Percentiles rank a stretch among this genome's conserved stretches.
These are phyloP conservation scores for Colletotrichum gigasporum DNA, from an alignment of 2,329 filamentous ascomycete species.

Conservation along the genomic window DNA sequence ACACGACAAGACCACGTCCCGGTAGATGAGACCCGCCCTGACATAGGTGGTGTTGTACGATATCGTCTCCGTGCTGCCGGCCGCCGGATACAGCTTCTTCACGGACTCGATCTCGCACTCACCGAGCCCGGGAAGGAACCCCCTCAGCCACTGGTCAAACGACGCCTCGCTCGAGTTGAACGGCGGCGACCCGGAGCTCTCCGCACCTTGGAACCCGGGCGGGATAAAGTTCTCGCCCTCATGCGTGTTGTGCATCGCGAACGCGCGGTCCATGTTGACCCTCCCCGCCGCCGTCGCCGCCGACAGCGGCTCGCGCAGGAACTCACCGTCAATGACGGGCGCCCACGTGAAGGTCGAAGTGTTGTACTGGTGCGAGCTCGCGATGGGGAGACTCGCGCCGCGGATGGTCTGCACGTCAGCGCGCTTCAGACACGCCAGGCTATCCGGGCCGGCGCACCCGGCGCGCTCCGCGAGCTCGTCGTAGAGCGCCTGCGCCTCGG, in stretches of 20 bases:
- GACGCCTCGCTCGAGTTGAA: conserved; percentile 60
- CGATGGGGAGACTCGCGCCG: conserved; percentile 59
- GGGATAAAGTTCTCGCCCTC: conserved; percentile 72
- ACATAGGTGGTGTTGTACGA: conserved; percentile 60
- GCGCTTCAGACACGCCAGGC: conserved; percentile 63
- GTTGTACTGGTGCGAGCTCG: conserved; percentile 59
- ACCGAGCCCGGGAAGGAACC: conserved; percentile 61
- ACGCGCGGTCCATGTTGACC: conserved; percentile 56
- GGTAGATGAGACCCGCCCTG: conserved; percentile 65
- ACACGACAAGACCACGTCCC: conserved; percentile 68
- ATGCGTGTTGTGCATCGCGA: conserved; percentile 69
- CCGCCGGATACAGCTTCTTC: conserved; percentile 56
- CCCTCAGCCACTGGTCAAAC: conserved; percentile 62
- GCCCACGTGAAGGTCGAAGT: conserved; percentile 68
- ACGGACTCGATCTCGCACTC: conserved; percentile 48
- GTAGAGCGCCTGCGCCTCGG: conserved; percentile 62
- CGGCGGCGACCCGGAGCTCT: conserved; percentile 43
- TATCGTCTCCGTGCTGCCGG: conserved; percentile 57
- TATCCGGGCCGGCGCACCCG: conserved; percentile 56
- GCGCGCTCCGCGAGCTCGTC: conserved; percentile 54
- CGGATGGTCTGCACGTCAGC: conserved; percentile 62
- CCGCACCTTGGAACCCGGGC: conserved; percentile 50
- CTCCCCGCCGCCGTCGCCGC: conserved; percentile 45
- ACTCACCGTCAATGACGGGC: conserved; percentile 66
- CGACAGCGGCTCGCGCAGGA: conserved; percentile 59